A percentile compares a stretch with the other conserved stretches of the same genome.
These are phyloP conservation scores for Tricholoma matsutake DNA, from an alignment of 768 basidiomycete genomes.

Conservation along the genomic window DNA sequence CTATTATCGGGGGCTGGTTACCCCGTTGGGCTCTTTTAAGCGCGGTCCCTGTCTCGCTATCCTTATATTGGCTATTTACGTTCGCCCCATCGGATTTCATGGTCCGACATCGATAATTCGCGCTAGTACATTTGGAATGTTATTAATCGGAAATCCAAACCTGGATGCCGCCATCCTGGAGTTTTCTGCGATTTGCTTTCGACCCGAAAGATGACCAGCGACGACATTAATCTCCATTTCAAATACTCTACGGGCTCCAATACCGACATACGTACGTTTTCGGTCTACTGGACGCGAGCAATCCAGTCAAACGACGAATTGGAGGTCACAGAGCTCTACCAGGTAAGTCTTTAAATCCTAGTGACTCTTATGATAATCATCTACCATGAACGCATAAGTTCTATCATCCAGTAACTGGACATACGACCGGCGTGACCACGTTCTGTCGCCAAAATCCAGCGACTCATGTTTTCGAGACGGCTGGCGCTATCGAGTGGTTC, in stretches of 20 bases:
- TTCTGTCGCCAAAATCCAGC: constrained; percentile 46
- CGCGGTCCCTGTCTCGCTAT: too few species aligned
- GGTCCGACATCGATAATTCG: background rate
- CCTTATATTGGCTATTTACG: too few species aligned
- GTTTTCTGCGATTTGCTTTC: background rate
- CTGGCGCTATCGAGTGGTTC: constrained; percentile 53
- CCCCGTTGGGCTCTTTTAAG: too few species aligned
- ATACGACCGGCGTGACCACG: constrained; percentile 39
- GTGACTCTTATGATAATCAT: background rate
- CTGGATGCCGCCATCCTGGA: background rate
- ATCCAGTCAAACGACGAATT: constrained; percentile 18
- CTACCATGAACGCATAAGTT: constrained; percentile 26
- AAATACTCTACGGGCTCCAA: constrained; percentile 25
- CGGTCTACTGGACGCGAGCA: constrained; percentile 28
- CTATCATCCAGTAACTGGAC: constrained; percentile 43
- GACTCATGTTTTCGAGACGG: constrained; percentile 45
- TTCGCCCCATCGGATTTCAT: background rate
- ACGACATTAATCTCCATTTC: constrained; percentile 38
- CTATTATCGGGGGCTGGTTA: too few species aligned
- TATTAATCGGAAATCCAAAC: background rate
- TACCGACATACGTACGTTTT: constrained; percentile 43
- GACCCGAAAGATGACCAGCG: background rate
- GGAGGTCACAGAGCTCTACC: constrained; percentile 40
- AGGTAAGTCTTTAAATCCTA: constrained; percentile 22
- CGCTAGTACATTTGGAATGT: background rate